Conservation (phyloP, 169 alveolate species). For the Plasmodium inui region DNA sequence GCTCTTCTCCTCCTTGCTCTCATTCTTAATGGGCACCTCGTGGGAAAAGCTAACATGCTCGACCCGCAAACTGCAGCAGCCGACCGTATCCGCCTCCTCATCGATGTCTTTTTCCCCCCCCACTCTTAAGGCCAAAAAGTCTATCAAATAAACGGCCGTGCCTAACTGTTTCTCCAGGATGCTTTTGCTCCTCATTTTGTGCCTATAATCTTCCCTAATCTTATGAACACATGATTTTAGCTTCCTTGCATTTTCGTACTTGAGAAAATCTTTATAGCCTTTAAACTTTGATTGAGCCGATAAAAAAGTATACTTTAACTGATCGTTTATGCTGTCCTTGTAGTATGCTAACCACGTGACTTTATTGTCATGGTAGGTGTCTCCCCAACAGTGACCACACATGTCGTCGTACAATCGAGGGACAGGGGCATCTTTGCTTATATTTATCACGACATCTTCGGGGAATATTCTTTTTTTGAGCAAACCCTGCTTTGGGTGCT, state of each 20-base stretch:
- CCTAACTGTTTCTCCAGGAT: constrained; percentile 94
- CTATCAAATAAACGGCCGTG: constrained; percentile 98
- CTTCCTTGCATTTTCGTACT: constrained; percentile 97
- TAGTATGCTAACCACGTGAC: constrained; percentile 98
- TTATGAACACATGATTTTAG: constrained; percentile 90
- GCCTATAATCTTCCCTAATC: constrained; percentile 92
- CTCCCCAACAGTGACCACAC: constrained; percentile 98
- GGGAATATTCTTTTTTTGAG: constrained; percentile 93
- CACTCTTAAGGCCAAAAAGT: constrained; percentile 98
- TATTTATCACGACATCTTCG: constrained; percentile 94
- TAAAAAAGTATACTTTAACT: constrained; percentile 93
- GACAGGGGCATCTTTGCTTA: constrained; percentile 96
- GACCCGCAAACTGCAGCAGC: constrained; percentile 98
- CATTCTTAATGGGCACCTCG: constrained; percentile 50
- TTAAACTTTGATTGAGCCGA: constrained; percentile 97
- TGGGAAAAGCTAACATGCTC: constrained; percentile 93
- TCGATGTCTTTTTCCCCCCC: constrained; percentile 99
- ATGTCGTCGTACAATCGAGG: constrained; percentile 93
- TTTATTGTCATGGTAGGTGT: constrained; percentile 94
- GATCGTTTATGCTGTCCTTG: constrained; percentile 94
- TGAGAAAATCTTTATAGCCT: constrained; percentile 95
- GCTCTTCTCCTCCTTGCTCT: not conserved
- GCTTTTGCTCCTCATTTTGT: constrained; percentile 88
- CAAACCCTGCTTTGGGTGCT: constrained; percentile 98
- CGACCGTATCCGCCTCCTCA: constrained; percentile 99